Evolutionary conservation across 1,284 basidiomycete genomes (phyloP).

Genomic region (Coniferiporia weirii): DNA sequence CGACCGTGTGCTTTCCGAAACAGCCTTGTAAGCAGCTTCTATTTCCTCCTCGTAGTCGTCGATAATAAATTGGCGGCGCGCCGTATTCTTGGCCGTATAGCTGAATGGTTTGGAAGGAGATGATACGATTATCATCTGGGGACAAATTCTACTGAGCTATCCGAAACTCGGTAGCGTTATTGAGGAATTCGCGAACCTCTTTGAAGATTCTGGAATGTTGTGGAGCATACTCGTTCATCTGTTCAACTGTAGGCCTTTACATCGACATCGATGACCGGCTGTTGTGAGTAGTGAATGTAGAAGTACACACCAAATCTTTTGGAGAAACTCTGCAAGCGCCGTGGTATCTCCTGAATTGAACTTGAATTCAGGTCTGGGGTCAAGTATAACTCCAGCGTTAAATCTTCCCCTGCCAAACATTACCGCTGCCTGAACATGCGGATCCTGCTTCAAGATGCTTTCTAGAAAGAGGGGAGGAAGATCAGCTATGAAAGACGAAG

Average conservation of each 20-base stretch:
- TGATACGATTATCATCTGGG: conserved; percentile 13
- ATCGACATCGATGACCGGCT: background rate
- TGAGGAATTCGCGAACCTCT: conserved; percentile 6
- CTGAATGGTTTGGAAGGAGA: conserved; percentile 8
- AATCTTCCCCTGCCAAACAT: conserved; percentile 40
- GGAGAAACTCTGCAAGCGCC: conserved; percentile 29
- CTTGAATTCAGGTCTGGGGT: conserved; percentile 28
- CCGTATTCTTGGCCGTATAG: conserved; percentile 33
- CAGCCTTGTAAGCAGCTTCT: conserved; percentile 28
- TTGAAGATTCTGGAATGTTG: conserved; percentile 22
- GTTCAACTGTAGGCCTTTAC: conserved; percentile 20
- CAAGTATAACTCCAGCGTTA: conserved; percentile 38
- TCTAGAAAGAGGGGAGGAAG: conserved; percentile 13
- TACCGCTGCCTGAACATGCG: conserved; percentile 29
- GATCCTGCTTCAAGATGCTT: conserved; percentile 28
- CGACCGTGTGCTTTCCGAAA: conserved; percentile 25
- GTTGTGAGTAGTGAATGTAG: background rate
- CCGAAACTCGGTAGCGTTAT: background rate
- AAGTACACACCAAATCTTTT: conserved; percentile 30
- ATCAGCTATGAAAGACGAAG: too few relatives aligned
- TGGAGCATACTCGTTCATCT: conserved; percentile 21
- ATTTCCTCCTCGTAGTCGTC: conserved; percentile 33
- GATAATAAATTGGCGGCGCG: conserved; percentile 29
- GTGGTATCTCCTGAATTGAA: conserved; percentile 30
- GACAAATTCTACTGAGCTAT: background rate